Evolutionary conservation across 2,329 filamentous ascomycete genomes (phyloP).

Genomic region (Pseudogymnoascus sp.): DNA sequence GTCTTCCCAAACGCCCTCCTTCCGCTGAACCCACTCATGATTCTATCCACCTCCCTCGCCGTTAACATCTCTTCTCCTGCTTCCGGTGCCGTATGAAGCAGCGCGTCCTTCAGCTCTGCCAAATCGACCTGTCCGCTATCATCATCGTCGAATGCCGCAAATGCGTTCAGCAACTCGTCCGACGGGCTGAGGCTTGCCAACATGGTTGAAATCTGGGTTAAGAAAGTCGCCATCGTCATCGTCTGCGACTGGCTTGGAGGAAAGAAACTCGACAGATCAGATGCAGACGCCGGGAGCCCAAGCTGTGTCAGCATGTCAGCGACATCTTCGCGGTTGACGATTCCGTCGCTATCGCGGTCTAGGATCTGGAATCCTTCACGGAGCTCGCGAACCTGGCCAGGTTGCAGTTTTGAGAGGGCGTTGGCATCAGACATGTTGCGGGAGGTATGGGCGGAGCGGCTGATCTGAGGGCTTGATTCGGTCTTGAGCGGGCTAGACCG

Average conservation of each 20-base stretch:
- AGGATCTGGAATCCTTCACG: constrained; percentile 91
- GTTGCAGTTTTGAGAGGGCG: constrained; percentile 65
- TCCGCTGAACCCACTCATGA: constrained; percentile 80
- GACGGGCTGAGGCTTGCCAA: constrained; percentile 69
- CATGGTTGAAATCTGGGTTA: constrained; percentile 71
- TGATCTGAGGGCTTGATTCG: constrained; percentile 26
- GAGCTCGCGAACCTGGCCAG: constrained; percentile 76
- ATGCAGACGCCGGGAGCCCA: constrained; percentile 64
- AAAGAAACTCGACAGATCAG: constrained; percentile 76
- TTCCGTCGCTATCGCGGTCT: constrained; percentile 79
- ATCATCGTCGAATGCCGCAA: constrained; percentile 92
- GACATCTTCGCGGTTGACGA: constrained; percentile 75
- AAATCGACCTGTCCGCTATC: constrained; percentile 91
- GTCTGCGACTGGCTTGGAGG: constrained; percentile 63
- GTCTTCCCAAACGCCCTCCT: constrained; percentile 72
- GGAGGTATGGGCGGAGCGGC: constrained; percentile 22
- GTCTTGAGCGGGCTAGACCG: constrained; percentile 25
- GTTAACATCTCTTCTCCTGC: constrained; percentile 59
- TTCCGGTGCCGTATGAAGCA: constrained; percentile 76
- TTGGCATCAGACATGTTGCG: constrained; percentile 33
- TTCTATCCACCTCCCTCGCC: constrained; percentile 71
- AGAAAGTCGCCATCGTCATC: constrained; percentile 76
- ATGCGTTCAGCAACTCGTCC: constrained; percentile 77
- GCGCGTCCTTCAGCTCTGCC: constrained; percentile 70
- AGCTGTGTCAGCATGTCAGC: constrained; percentile 81